Evolutionary conservation across 495 filamentous ascomycete species (phyloP), one percentile per base, ranked within the genome.

Genomic region (Neurospora sp.): DNA sequence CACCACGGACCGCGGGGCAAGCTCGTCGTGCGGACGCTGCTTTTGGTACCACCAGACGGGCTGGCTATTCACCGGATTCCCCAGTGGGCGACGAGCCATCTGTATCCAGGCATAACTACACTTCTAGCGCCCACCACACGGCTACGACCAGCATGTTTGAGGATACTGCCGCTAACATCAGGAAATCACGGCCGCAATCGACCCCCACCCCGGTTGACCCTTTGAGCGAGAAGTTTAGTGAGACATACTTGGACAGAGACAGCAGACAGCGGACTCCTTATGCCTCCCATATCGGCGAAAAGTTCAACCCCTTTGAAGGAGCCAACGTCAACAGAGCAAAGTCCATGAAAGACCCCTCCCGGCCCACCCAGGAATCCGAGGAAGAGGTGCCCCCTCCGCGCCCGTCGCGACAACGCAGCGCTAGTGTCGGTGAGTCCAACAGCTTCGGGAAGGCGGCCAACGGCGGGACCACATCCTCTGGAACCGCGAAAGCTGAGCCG

Each of bases 261-360:
- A 82, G 79, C 23, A 86, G 92, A 11, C 81, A 86, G 35, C 89
- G 92, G 72, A 92, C 90, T 9, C 89, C 90, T 0, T 96, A 97
- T 78, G 86, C 89, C 42, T 88, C 86, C 4, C 81, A 87, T 39
- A 88, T 89, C 70, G 92, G 92, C 18, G 93, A 96, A 78, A 92
- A 87, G 83, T 91, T 89, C 0, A 85, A 86, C 66, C 81, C 85
- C 0, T 86, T 86, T 59, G 86, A 86, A 62, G 81, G 78, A 12
- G 78, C 75, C 71, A 79, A 74, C 62, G 59, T 85, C 18, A 79
- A 78, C 72, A 78, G 84, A 16, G 81, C 83, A 12, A 85, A 81
- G 76, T 84, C 81, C 75, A 82, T 76, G 69, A 77, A 77, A 20
- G 79, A 81, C 16, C 71, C 71, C 46, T 74, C 71, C 27, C 75